Percentiles rank a stretch among this genome's conserved stretches.
Evolutionary conservation across 2,329 filamentous ascomycete genomes (phyloP).

Genomic region (Torrubiellomyces zombiae): DNA sequence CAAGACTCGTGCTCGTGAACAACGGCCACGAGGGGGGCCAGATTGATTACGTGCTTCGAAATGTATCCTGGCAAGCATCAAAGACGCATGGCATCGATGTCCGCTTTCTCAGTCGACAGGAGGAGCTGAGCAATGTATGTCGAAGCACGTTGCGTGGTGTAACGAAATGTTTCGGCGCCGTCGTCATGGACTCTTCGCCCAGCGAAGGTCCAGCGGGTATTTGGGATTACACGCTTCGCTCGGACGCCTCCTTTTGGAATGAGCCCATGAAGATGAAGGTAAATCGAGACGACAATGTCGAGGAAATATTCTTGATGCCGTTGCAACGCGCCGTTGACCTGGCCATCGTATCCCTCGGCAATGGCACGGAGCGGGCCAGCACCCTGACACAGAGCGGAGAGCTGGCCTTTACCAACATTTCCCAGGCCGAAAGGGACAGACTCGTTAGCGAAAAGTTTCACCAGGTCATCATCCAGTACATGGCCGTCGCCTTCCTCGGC

Average conservation of each 20-base stretch:
- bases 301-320: slow-evolving; percentile 61
- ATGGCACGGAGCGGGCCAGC: slow-evolving; percentile 22
- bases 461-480: slow-evolving; percentile 51
- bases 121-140: slow-evolving; percentile 46
- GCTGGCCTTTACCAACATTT: slow-evolving; percentile 62
- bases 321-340: slow-evolving; percentile 64
- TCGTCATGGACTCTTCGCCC: slow-evolving; percentile 62
- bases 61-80: slow-evolving; percentile 40
- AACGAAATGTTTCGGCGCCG: slow-evolving; percentile 55
- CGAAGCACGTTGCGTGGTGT: slow-evolving; percentile 48
- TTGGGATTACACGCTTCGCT: slow-evolving; percentile 80
- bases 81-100: slow-evolving; percentile 34
- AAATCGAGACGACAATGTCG: slow-evolving; percentile 50
- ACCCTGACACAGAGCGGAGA: slow-evolving; percentile 32
- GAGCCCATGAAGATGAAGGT: slow-evolving; percentile 48
- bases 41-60: slow-evolving; percentile 54
- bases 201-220: slow-evolving; percentile 44
- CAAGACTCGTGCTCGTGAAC: slow-evolving; percentile 65
- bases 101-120: slow-evolving; percentile 33
- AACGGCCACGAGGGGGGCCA: slow-evolving; percentile 52
- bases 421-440: slow-evolving; percentile 46
- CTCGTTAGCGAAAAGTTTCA: slow-evolving; percentile 56
- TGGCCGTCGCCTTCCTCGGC: slow-evolving; percentile 65
- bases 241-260: slow-evolving; percentile 46
- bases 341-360: slow-evolving; percentile 46